Base-by-base conservation (phyloP, 2,329 filamentous ascomycete genomes). In the Fusarium nodosum region DNA sequence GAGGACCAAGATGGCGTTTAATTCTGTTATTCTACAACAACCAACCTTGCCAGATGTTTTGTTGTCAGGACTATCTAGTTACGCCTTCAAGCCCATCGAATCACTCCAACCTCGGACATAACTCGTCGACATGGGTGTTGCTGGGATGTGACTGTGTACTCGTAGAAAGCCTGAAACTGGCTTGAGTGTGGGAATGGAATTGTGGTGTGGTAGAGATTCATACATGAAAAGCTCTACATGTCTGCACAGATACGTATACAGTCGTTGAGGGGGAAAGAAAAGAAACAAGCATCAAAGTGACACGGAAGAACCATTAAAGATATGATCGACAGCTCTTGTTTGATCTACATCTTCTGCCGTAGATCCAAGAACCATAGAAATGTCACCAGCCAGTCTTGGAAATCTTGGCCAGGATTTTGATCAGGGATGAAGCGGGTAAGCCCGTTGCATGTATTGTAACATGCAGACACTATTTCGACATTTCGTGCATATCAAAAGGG, bases 261-360 rank as follows among this genome's bases (percentile, higher is more conserved):
- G 56, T 51, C 57, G 56, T 20, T 20, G 26, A 10, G 24, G 24
- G 9, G 20, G 20, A 33, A 22, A 39, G n/a, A 11, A 24, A 61
- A 44, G 13, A 12, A 46, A 36, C 38, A 22, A 42, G 60, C 46
- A 65, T 42, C 39, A 41, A 44, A 16, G 44, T n/a, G 26, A 30
- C 42, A 45, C 34, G 38, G 41, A 24, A 39, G 26, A 41, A 31
- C 58, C 22, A 45, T 56, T 59, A 16, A 26, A 55, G 62, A 33
- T 26, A 64, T 42, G 67, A 70, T 69, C 66, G 60, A 48, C 62
- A 44, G 33, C 64, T 50, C 26, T 54, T 34, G 45, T 68, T 62
- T 50, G 58, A 66, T 34, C 45, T 20, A 41, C 46, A 57, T 36
- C 31, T 54, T 11, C 39, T 42, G 31, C 22, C 62, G 41, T 56